Base-by-base conservation (phyloP, 192 early-diverging fungal genomes). In the Coemansia sp. region DNA sequence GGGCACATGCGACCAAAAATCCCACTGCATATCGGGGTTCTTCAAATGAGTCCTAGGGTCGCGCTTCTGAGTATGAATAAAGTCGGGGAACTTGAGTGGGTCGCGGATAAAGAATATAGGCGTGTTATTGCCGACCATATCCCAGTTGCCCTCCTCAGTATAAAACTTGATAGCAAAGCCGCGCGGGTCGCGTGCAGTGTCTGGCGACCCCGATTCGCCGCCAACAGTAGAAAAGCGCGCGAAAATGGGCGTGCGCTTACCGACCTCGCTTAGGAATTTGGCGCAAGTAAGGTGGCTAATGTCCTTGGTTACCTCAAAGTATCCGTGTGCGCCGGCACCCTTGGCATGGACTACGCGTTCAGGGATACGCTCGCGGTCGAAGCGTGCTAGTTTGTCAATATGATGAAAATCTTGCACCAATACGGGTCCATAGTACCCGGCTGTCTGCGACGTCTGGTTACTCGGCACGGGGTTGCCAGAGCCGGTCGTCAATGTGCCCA, bases 341-440 rank as follows among this genome's bases (percentile, higher is more conserved):
- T 91, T 89, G 76, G 93, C 93, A 71, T 95, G 92, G 57, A 95
- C 93, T 46, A 94, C 93, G 75, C 93, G 86, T 77, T 94, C 92
- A 61, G 92, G 92, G 53, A 92, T 92, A 73, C 92, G 87, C 79
- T 94, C 91, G 63, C 91, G 89, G 84, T 92, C 91, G 85, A 94
- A 94, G 76, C 90, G 91, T 66, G 90, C 80, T 40, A 93, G 84
- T 72, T 91, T 92, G 76, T 94, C 91, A 70, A 91, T 86, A 33
- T 90, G 80, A 46, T 89, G 86, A 63, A 92, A 91, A 72, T 94
- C 93, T 68, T 91, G 87, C 57, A 93, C 42, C 32, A 90, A 71
- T 23, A 91, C 75, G 11, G 91, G 91, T 0, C 91, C 91, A 65
- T 76, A 82, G 62, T 78, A 74, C 39, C 91, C 91, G 50, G 91